Evolutionary conservation across 176 grass and related monocot species (phyloP).

Genomic region (Aegilops speltoides): DNA sequence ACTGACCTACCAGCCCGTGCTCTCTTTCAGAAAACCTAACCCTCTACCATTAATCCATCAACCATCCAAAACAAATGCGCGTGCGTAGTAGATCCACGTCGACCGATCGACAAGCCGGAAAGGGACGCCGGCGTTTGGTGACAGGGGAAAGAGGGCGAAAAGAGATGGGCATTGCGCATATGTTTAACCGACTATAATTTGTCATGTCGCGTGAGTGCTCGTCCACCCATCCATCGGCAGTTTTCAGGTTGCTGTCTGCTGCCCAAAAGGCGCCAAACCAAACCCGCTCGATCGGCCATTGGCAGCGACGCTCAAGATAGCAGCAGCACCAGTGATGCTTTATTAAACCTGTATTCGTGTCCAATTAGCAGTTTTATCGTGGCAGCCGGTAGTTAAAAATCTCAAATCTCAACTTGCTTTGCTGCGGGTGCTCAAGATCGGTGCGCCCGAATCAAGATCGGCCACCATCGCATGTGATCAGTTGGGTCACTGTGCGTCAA

Average conservation of each 20-base stretch:
- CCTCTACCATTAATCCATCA: neutral
- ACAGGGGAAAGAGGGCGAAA: conserved; percentile 18
- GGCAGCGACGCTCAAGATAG: neutral
- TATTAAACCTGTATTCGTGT: neutral
- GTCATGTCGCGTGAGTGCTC: conserved; percentile 38
- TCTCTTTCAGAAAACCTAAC: neutral
- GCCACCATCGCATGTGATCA: neutral
- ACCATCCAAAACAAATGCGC: neutral
- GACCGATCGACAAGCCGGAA: neutral
- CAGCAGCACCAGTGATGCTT: neutral
- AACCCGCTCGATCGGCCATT: neutral
- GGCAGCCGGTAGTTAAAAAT: neutral
- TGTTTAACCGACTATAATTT: neutral
- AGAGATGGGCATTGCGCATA: conserved; percentile 1
- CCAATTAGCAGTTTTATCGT: neutral
- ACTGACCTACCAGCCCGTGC: conserved; percentile 27
- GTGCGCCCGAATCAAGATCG: conserved; percentile 28
- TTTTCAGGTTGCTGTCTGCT: conserved; percentile 51
- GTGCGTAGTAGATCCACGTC: neutral
- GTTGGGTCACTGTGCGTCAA: conserved; percentile 19
- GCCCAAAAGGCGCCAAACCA: conserved; percentile 14
- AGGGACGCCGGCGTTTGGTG: conserved; percentile 16
- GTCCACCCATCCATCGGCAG: conserved; percentile 30
- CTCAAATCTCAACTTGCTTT: conserved; percentile 30
- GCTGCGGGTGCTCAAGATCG: conserved; percentile 21